phyloP scores from a whole-genome alignment of 768 basidiomycete genomes.

The Trametopsis cervina region DNA sequence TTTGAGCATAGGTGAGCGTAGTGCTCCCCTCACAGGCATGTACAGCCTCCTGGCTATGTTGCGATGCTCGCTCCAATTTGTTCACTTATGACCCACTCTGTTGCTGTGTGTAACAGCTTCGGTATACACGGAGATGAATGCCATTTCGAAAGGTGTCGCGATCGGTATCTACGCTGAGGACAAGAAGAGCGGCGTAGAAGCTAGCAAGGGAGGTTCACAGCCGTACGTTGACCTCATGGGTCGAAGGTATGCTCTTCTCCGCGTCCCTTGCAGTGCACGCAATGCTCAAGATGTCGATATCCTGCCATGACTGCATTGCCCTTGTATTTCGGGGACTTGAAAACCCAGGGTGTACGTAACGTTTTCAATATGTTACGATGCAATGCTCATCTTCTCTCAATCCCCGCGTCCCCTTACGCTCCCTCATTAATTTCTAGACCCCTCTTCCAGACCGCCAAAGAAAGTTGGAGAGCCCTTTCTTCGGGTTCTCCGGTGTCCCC shows the following conservation, averaged over 20 bases:
- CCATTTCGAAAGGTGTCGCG: conserved; percentile 75
- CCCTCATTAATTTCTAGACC: conserved; percentile 40
- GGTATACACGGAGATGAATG: conserved; percentile 92
- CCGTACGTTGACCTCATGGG: conserved; percentile 87
- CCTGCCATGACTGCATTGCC: not conserved
- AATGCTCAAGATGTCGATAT: not conserved
- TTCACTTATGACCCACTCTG: not conserved
- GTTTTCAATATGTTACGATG: not conserved
- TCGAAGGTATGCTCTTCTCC: conserved; percentile 38
- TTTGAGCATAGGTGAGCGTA: conserved; percentile 69
- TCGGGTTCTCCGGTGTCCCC: conserved; percentile 66
- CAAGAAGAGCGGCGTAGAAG: conserved; percentile 49
- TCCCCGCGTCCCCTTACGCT: not conserved
- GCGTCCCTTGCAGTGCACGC: not conserved
- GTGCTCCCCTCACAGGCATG: not conserved
- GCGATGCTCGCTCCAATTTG: not conserved
- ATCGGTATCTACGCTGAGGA: conserved; percentile 67
- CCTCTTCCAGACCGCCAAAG: conserved; percentile 57
- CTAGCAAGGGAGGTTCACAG: conserved; percentile 51
- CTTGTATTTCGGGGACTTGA: not conserved
- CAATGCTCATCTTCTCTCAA: conserved; percentile 9
- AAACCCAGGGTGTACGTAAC: not conserved
- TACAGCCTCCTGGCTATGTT: conserved; percentile 11
- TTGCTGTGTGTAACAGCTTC: conserved; percentile 47
- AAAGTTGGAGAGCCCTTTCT: conserved; percentile 80